A percentile compares a stretch with the other conserved stretches of the same genome.
Conservation (phyloP, 306 rosid species). For the Trifolium fragiferum region DNA sequence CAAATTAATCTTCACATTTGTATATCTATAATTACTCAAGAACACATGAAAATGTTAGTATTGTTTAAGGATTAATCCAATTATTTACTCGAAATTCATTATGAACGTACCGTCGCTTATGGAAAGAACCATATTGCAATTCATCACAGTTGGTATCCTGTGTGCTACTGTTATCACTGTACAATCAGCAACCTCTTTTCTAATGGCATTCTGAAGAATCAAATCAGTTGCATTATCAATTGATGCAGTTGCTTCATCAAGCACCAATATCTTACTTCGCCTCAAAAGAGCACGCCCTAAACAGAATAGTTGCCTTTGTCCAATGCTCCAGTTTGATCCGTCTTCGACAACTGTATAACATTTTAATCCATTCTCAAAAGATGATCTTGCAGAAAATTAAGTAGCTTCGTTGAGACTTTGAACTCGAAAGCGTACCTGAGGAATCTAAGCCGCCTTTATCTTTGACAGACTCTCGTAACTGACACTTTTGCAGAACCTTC, state of each 20-base stretch:
- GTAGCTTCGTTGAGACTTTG: neutral
- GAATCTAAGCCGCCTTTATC: neutral
- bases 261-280: neutral
- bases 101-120: neutral
- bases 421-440: neutral
- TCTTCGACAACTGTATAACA: neutral
- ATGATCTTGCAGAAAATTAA: neutral
- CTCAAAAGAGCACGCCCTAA: neutral
- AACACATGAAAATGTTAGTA: neutral
- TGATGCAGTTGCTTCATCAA: neutral
- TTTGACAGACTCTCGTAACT: neutral
- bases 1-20: neutral
- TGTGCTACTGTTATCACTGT: neutral
- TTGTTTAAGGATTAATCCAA: neutral
- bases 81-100: neutral
- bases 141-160: neutral
- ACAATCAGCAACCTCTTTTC: neutral
- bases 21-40: neutral
- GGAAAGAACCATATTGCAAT: neutral
- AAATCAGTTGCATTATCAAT: neutral
- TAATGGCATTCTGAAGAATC: neutral
- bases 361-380: neutral
- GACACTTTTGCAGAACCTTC: slow-evolving; percentile 47
- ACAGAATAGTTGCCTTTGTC: neutral
- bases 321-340: neutral